These are phyloP conservation scores for Saccharomycopsis sp. DNA, from an alignment of 805 yeast species.

Conservation along the genomic window DNA sequence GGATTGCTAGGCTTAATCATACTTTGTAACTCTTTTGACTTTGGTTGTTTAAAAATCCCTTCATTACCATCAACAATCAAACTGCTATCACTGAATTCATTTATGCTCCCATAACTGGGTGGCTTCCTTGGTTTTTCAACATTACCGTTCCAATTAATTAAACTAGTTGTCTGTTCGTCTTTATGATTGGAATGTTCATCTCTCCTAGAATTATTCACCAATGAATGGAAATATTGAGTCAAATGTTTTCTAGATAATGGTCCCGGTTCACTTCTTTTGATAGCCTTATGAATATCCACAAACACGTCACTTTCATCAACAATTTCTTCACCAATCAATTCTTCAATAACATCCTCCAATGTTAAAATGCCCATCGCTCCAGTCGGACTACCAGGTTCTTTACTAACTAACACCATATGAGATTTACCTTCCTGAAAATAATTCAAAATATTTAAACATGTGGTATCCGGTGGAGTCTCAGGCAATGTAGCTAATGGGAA, in stretches of 20 bases:
- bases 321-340: slow-evolving; percentile 94
- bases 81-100: neutral
- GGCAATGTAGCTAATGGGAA: slow-evolving; percentile 96
- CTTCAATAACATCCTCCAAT: slow-evolving; percentile 96
- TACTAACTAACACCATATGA: slow-evolving; percentile 92
- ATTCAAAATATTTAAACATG: slow-evolving; percentile 87
- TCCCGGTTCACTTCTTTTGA: slow-evolving; percentile 70
- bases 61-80: slow-evolving; percentile 2
- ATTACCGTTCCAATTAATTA: neutral
- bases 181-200: slow-evolving; percentile 17
- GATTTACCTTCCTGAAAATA: slow-evolving; percentile 97
- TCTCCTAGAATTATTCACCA: slow-evolving; percentile 42
- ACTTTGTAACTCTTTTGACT: slow-evolving; percentile 2
- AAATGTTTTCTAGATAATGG: slow-evolving; percentile 65
- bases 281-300: slow-evolving; percentile 82
- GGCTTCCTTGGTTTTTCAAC: neutral
- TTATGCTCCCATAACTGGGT: slow-evolving; percentile 1
- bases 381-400: slow-evolving; percentile 69
- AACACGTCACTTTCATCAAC: slow-evolving; percentile 95
- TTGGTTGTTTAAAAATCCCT: slow-evolving; percentile 8
- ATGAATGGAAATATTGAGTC: slow-evolving; percentile 58
- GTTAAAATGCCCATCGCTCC: slow-evolving; percentile 93
- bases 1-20: slow-evolving; percentile 38
- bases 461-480: slow-evolving; percentile 85
- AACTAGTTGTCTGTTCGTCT: slow-evolving; percentile 8